Base-by-base conservation (phyloP, 352 stramenopile species). In the Globisporangium sylvaticum region DNA sequence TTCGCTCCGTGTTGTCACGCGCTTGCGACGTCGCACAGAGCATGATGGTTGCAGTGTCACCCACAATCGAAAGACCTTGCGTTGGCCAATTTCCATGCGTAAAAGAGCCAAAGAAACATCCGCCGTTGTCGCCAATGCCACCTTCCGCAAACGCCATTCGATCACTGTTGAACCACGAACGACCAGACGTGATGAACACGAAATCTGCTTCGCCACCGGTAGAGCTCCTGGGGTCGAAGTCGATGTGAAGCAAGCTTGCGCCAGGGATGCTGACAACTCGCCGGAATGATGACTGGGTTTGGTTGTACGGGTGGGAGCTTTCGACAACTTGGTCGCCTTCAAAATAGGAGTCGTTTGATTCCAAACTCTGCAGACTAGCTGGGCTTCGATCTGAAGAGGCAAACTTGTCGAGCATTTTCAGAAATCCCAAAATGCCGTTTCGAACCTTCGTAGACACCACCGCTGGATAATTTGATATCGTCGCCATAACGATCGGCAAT, bases 41-140 rank as follows among this genome's bases (percentile, higher is more conserved):
- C 74, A 89, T 90, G 18, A 93, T 69, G 15, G 80, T 91, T 20
- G 72, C 83, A 12, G 78, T 88, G 63, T 91, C 81, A 25, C 84
- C 84, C 42, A 80, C 74, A 18, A 93, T 66, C 12, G 80, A 79
- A 31, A 91, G 77, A 0, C 83, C 81, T 57, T 70, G 64, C 18
- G 73, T 73, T 18, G 83, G 83, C 83, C 83, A 91, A 31, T 84
- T 88, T 34, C 83, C 83, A 54, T 74, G 72, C 9, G 65, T 61
- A 29, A 79, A 78, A 6, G 76, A 79, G 1, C 83, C 83, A 71
- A 88, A 91, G 63, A 89, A 91, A 24, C 81, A 91, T 0, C 81
- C 81, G 20, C 83, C 81, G 63, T 80, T 80, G 63, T 89, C 83
- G 25, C 80, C 82, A 60, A 88, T 88, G 29, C 75, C 77, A 65